Base-by-base conservation (phyloP, 495 filamentous ascomycete genomes). In the Neurospora africana region DNA sequence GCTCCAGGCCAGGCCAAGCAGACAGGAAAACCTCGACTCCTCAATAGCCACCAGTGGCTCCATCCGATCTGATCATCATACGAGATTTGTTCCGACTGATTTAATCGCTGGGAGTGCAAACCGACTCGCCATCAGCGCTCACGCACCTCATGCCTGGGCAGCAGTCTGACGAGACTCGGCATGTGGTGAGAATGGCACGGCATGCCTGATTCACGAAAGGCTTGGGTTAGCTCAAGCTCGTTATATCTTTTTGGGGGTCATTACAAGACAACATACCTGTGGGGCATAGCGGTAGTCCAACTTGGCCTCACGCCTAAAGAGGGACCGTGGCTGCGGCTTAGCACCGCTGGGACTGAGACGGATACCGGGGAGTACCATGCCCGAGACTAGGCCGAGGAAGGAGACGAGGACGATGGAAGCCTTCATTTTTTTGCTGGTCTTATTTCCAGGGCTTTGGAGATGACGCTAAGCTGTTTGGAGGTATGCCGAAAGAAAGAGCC, bases 61-160 rank as follows among this genome's bases (percentile, higher is more conserved):
- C 53, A 33, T 65, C 27, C 27, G 21, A 58, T 58, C 4, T n/a
- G 21, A 33, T 19, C 27, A 35, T 17, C 21, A 65, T 15, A 65
- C 53, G 6, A 30, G 13, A 19, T 33, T 4, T 5, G 1, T 33
- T 15, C 23, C 5, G 15, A 27, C 39, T 35, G 40, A 23, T 4
- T 58, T n/a, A 65, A 11, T 61, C n/a, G 33, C 65, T 41, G 8
- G 71, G 71, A 21, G 65, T 72, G 71, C 71, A 72, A 15, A 72
- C 39, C 4, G 65, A 27, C 38, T 72, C 71, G 40, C 65, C 65
- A 68, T 69, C 71, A 36, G 68, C 68, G 65, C 27, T 72, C 30
- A 40, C 65, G 61, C 71, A 72, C 13, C 44, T 68, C 65, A 72
- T 69, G 15, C 67, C 67, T 1, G 71, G 23, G 71, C 71, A 72